Evolutionary conservation across 768 basidiomycete genomes (phyloP).

Genomic region (Megacollybia marginata): DNA sequence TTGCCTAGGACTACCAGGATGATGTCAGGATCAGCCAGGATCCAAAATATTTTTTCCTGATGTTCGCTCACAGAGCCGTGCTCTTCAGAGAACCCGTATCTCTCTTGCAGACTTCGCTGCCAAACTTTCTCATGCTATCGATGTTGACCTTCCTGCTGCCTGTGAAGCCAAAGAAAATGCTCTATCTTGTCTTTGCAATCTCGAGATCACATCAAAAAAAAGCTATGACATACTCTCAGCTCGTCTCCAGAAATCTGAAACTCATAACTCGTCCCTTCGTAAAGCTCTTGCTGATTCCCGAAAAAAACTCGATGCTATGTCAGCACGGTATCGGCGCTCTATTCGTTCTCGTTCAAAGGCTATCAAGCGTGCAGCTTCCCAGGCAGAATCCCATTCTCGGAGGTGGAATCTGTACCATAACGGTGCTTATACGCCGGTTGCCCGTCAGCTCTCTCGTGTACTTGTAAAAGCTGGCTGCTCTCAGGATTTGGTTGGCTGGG

Average conservation of each 20-base stretch:
- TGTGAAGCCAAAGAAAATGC: too few relatives aligned
- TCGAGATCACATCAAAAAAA: too few relatives aligned
- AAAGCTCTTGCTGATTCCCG: neutral
- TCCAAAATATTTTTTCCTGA: too few relatives aligned
- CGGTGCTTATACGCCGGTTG: neutral
- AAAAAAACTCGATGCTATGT: neutral
- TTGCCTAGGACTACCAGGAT: too few relatives aligned
- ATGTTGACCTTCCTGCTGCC: too few relatives aligned
- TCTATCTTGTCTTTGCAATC: too few relatives aligned
- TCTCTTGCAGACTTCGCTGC: too few relatives aligned
- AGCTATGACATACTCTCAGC: too few relatives aligned
- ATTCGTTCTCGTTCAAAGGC: neutral
- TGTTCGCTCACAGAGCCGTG: too few relatives aligned
- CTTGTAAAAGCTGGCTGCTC: constrained; percentile 4
- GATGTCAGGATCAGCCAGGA: too few relatives aligned
- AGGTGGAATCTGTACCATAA: neutral
- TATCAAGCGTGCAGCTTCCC: neutral
- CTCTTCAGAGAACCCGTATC: too few relatives aligned
- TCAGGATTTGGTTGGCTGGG: constrained; percentile 1
- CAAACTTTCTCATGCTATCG: too few relatives aligned
- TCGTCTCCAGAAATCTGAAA: neutral
- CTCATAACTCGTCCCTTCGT: neutral
- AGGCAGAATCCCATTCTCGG: neutral
- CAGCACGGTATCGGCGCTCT: neutral
- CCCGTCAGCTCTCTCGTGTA: neutral